phyloP scores from a whole-genome alignment of 176 grass and related monocot genomes.

The Poa pratensis region DNA sequence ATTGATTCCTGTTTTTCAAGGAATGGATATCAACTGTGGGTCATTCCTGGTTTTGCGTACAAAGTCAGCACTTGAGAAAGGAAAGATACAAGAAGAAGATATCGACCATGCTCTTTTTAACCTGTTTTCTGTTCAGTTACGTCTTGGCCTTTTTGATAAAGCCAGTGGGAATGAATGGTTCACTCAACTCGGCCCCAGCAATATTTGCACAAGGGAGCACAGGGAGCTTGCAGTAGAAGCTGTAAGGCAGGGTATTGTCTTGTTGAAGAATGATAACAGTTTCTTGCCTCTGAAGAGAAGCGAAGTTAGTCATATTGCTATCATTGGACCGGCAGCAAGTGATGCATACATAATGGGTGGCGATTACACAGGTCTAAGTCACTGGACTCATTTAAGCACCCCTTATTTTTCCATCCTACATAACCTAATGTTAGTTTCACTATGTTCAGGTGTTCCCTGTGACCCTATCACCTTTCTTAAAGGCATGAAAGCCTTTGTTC shows the following conservation, averaged over 20 bases:
- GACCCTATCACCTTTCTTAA: constrained; percentile 61
- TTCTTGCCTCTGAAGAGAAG: constrained; percentile 77
- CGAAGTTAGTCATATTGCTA: constrained; percentile 53
- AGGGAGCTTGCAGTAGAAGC: constrained; percentile 82
- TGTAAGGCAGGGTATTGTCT: constrained; percentile 78
- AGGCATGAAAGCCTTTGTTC: constrained; percentile 66
- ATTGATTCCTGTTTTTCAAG: constrained; percentile 43
- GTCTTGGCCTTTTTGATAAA: constrained; percentile 77
- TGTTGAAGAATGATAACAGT: constrained; percentile 77
- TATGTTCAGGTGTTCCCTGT: constrained; percentile 70
- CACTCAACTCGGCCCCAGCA: constrained; percentile 53
- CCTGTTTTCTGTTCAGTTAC: constrained; percentile 86
- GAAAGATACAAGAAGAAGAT: constrained; percentile 82
- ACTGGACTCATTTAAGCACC: constrained; percentile 14
- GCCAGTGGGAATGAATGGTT: constrained; percentile 48
- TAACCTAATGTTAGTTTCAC: constrained; percentile 23
- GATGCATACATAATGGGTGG: constrained; percentile 70
- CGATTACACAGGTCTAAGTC: constrained; percentile 74
- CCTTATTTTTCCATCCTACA: neutral
- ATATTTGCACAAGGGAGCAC: constrained; percentile 72
- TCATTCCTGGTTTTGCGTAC: constrained; percentile 74
- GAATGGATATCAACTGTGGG: constrained; percentile 98
- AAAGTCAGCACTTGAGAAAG: constrained; percentile 68
- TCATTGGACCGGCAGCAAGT: constrained; percentile 74
- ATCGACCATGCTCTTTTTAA: constrained; percentile 80